These are phyloP conservation scores for Schoenoplectus tabernaemontani DNA, from an alignment of 202 grass and related monocot genomes.

Conservation along the genomic window DNA sequence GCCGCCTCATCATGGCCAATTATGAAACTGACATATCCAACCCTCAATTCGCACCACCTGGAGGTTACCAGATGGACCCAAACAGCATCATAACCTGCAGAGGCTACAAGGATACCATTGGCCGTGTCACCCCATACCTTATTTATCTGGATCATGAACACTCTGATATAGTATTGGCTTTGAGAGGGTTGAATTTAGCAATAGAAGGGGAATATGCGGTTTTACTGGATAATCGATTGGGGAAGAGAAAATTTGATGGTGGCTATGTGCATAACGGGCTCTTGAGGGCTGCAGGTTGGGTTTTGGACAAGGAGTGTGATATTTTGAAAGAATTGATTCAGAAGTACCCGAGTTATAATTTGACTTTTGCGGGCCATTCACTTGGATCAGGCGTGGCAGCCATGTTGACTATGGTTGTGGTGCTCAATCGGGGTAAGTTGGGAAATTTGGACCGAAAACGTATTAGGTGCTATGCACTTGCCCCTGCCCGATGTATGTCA, in stretches of 20 bases:
- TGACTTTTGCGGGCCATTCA: conserved; percentile 82
- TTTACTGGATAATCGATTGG: conserved; percentile 77
- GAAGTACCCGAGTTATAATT: conserved; percentile 48
- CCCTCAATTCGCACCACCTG: conserved; percentile 22
- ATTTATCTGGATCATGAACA: conserved; percentile 81
- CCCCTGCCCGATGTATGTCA: conserved; percentile 75
- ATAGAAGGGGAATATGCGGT: conserved; percentile 83
- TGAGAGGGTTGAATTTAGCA: conserved; percentile 68
- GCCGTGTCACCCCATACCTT: conserved; percentile 72
- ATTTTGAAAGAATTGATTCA: conserved; percentile 49
- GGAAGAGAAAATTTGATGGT: conserved; percentile 76
- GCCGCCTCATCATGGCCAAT: conserved; percentile 87
- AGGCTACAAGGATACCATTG: conserved; percentile 56
- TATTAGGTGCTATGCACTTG: conserved; percentile 59
- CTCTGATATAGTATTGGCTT: conserved; percentile 70
- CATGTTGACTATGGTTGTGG: conserved; percentile 72
- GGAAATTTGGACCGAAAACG: conserved; percentile 42
- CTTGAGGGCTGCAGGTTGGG: conserved; percentile 63
- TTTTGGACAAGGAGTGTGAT: conserved; percentile 75
- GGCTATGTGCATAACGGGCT: conserved; percentile 94
- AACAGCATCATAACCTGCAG: conserved; percentile 48
- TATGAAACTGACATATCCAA: conserved; percentile 42
- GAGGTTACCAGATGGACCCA: conserved; percentile 36
- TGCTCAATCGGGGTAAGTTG: conserved; percentile 69
- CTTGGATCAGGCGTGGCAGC: conserved; percentile 77